Base-by-base conservation (phyloP, 2,329 filamentous ascomycete genomes). In the Pezicula carpinea region DNA sequence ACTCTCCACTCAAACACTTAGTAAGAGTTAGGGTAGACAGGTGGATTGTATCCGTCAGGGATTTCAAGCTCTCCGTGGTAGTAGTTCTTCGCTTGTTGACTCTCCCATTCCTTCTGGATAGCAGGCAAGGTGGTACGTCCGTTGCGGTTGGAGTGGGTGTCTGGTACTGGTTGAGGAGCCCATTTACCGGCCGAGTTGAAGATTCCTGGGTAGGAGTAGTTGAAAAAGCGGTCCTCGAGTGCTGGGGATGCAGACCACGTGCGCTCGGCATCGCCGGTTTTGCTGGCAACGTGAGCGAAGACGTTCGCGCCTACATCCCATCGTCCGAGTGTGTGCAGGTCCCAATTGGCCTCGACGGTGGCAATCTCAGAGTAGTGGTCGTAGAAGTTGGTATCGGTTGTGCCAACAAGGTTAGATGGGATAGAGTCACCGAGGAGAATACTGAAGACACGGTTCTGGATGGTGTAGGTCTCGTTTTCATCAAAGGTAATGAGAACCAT, bases 401-500 rank as follows among this genome's bases (percentile, higher is more conserved):
- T 89, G 47, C 85, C 85, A 35, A 80, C 68, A 1, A 86, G 74
- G n/a, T 76, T 44, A 4, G 70, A 44, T 10, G 86, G 85, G 2
- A 95, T 67, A n/a, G 82, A 83, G 49, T 87, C 87, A 14, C 88
- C 89, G 3, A 93, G 69, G 0, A 93, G 75, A 54, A 93, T 75
- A 52, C 72, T 79, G 50, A 88, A 77, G 44, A 93, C 76, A 34
- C 74, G 74, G 74, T 93, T 93, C 56, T 78, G 76, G 21, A 72
- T 68, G 5, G 72, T 65, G 66, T 90, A 89, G 8, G 77, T 81
- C 57, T 84, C 79, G 63, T 83, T 87, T 69, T 93, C 89, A 54
- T 93, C 89, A 59, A 89, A 93, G 8, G 82, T 91, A 50, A 93
- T 66, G 5, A 92, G 70, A 8, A 93, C 76, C 1, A 93, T 75